Conservation (phyloP, 2,329 filamentous ascomycete species). For the Epichloe aotearoae region DNA sequence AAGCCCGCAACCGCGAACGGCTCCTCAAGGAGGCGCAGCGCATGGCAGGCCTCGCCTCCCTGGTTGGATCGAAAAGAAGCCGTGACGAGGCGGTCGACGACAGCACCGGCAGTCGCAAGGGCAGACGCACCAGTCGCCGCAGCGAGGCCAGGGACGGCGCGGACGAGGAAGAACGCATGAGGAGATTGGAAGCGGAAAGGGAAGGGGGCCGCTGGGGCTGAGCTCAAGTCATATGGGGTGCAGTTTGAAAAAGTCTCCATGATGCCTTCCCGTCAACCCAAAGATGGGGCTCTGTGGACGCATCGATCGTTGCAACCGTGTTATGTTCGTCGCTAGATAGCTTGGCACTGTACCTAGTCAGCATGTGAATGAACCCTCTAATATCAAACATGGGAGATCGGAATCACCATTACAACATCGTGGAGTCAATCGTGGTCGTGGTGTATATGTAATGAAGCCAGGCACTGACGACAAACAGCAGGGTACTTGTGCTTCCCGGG, state of each 20-base stretch:
- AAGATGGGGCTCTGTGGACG: too few species aligned
- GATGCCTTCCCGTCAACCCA: too few species aligned
- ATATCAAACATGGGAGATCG: too few species aligned
- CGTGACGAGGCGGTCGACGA: conserved; percentile 31
- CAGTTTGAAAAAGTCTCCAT: too few species aligned
- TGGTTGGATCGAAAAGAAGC: conserved; percentile 35
- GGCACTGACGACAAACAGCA: conserved; percentile 30
- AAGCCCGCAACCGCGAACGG: conserved; percentile 51
- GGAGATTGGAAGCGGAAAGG: conserved; percentile 44
- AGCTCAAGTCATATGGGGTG: not conserved
- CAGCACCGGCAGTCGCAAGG: conserved; percentile 23
- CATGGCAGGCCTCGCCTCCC: conserved; percentile 39
- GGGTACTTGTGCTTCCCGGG: conserved; percentile 28
- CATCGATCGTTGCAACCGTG: not conserved
- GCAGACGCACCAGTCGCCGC: conserved; percentile 30
- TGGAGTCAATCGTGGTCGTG: too few species aligned
- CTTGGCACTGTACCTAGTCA: too few species aligned
- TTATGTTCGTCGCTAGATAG: not conserved
- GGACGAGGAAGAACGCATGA: conserved; percentile 39
- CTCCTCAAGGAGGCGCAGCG: conserved; percentile 56
- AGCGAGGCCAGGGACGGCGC: conserved; percentile 34
- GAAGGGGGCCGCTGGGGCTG: conserved; percentile 39
- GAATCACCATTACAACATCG: too few species aligned
- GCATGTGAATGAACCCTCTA: too few species aligned
- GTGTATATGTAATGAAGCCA: conserved; percentile 28